These are phyloP conservation scores for Geotrichum phurueaensis DNA, from an alignment of 1,139 yeast species.

Conservation along the genomic window DNA sequence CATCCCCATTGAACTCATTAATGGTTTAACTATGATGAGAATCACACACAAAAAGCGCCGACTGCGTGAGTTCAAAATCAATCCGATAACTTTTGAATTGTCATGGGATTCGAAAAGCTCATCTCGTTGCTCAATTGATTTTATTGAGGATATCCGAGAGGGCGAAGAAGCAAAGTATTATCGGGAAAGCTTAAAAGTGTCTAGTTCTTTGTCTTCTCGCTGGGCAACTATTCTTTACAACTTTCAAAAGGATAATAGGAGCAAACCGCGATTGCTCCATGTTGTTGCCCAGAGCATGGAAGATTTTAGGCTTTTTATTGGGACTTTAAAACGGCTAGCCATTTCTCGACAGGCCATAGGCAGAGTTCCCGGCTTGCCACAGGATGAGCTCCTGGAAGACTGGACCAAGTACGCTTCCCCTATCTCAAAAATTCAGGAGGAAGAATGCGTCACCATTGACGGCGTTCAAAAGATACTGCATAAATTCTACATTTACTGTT, in stretches of 20 bases:
- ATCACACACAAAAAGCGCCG: slow-evolving; percentile 66
- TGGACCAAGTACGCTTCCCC: slow-evolving; percentile 44
- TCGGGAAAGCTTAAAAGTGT: slow-evolving; percentile 73
- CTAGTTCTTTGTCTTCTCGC: slow-evolving; percentile 54
- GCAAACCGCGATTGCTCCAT: slow-evolving; percentile 62
- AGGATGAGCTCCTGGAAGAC: slow-evolving; percentile 50
- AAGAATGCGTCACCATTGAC: slow-evolving; percentile 51
- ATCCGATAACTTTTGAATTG: slow-evolving; percentile 40
- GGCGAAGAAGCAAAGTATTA: slow-evolving; percentile 73
- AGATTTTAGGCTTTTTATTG: slow-evolving; percentile 53
- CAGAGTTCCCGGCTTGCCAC: slow-evolving; percentile 50
- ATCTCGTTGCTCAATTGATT: slow-evolving; percentile 58
- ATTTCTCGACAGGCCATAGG: slow-evolving; percentile 47
- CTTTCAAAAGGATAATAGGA: slow-evolving; percentile 33
- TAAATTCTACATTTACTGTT: slow-evolving; percentile 62
- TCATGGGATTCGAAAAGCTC: slow-evolving; percentile 49
- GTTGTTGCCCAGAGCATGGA: slow-evolving; percentile 60
- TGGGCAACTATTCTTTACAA: slow-evolving; percentile 81
- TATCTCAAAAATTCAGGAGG: slow-evolving; percentile 37
- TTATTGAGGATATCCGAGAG: slow-evolving; percentile 59
- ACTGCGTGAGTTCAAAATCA: slow-evolving; percentile 44
- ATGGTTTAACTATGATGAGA: slow-evolving; percentile 46
- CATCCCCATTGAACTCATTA: slow-evolving; percentile 10
- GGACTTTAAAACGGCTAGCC: slow-evolving; percentile 43
- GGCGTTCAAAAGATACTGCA: slow-evolving; percentile 63